A percentile compares a stretch with the other conserved stretches of the same genome.
phyloP scores from a whole-genome alignment of 2,329 filamentous ascomycete species.

The Pseudocercospora cruenta region DNA sequence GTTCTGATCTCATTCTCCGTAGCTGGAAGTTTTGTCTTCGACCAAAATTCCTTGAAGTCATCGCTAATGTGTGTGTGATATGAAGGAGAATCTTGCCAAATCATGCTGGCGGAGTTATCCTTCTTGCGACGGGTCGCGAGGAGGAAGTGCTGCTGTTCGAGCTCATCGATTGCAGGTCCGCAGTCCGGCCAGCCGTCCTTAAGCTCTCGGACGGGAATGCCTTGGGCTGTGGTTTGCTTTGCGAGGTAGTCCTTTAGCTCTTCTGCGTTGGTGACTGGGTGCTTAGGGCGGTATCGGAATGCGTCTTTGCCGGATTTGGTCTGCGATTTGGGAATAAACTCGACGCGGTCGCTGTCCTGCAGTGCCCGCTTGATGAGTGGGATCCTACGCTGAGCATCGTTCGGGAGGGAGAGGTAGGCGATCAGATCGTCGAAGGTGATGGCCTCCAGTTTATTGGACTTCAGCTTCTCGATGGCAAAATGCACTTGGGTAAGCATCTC shows the following conservation, averaged over 20 bases:
- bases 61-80: slow-evolving; percentile 64
- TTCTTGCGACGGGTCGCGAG: slow-evolving; percentile 90
- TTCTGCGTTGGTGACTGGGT: slow-evolving; percentile 77
- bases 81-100: slow-evolving; percentile 82
- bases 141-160: slow-evolving; percentile 78
- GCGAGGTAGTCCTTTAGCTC: slow-evolving; percentile 82
- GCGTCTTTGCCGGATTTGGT: slow-evolving; percentile 58
- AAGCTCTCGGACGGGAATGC: slow-evolving; percentile 82
- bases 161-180: slow-evolving; percentile 72
- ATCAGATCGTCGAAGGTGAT: slow-evolving; percentile 77
- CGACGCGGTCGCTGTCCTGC: slow-evolving; percentile 65
- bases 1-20: slow-evolving; percentile 74
- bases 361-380: slow-evolving; percentile 70
- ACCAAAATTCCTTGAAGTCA: slow-evolving; percentile 84
- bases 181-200: slow-evolving; percentile 95
- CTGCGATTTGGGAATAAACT: slow-evolving; percentile 52
- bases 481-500: slow-evolving; percentile 86
- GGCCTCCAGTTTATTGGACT: slow-evolving; percentile 65
- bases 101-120: slow-evolving; percentile 80
- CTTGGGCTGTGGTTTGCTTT: slow-evolving; percentile 76
- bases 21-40: slow-evolving; percentile 73
- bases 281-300: slow-evolving; percentile 83
- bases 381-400: slow-evolving; percentile 42
- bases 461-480: slow-evolving; percentile 83
- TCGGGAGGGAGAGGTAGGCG: slow-evolving; percentile 73